Base-by-base conservation (phyloP, 2,329 filamentous ascomycete genomes). In the Microcyclosporella mali region DNA sequence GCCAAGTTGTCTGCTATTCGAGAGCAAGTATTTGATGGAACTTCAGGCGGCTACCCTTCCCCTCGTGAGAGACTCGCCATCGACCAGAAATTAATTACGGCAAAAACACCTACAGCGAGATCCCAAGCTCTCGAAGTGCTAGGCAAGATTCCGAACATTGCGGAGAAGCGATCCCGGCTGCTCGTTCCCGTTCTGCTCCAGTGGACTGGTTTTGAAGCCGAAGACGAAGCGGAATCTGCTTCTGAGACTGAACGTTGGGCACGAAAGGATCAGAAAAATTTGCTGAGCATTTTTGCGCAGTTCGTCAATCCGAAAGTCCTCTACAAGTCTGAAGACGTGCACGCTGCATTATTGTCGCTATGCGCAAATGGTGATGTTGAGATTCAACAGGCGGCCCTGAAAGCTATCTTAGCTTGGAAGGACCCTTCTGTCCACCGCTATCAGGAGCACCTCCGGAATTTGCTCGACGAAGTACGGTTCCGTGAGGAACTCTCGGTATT, bases 401-500 rank as follows among this genome's bases (percentile, higher is more conserved):
- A 88, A 62, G 85, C 84, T 7, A 78, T 98, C 6, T 73, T 95
- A 40, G 79, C 88, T 0, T 98, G 92, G 90, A 97, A 95, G 63
- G 78, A 85, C 45, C 74, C 82, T 2, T 80, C 76, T 7, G 72
- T 98, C 37, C 76, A 75, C 46, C 75, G 81, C 1, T 95, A 97
- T 59, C 80, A 88, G 56, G 88, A 95, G 54, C 87, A 89, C 54
- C 67, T 98, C 17, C 76, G 88, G 49, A 89, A 88, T 55, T 72
- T 98, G 2, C 76, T 97, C 7, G 92, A 98, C 53, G 92, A 97
- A 50, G 82, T 85, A 17, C 79, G 86, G 37, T 95, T 97, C 67
- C 87, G 88, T 59, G 92, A 97, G 58, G 90, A 97, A 61, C 75
- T 98, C n/a, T 84, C 88, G 0, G 80, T 92, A 3, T 84, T 98